These are phyloP conservation scores for Ogataea zsoltii DNA, from an alignment of 805 yeast species.

Conservation along the genomic window DNA sequence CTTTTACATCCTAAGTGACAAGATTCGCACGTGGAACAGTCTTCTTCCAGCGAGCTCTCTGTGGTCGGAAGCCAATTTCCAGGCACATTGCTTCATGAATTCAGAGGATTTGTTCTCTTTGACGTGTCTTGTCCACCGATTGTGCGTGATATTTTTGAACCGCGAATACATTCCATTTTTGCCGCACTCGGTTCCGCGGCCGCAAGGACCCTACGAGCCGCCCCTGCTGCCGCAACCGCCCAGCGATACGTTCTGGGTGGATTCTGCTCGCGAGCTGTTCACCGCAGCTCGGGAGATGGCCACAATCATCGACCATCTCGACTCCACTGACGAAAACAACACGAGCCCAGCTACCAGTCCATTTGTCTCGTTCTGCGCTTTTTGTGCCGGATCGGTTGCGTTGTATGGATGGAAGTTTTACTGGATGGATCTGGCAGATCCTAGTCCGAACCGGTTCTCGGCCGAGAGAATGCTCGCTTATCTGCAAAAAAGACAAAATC, in stretches of 20 bases:
- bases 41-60: conserved; percentile 1
- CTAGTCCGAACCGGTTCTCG: background rate
- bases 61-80: conserved; percentile 7
- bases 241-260: conserved; percentile 1
- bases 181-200: conserved; percentile 10
- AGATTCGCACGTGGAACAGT: background rate
- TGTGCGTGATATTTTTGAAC: conserved; percentile 7
- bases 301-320: conserved; percentile 1
- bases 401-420: conserved; percentile 11
- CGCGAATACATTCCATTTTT: conserved; percentile 14
- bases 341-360: conserved; percentile 5
- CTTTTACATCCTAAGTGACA: background rate
- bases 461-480: conserved; percentile 3
- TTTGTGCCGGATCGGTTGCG: conserved; percentile 6
- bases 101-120: conserved; percentile 2
- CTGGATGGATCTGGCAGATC: conserved; percentile 11
- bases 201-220: conserved; percentile 11
- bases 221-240: conserved; percentile 14
- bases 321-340: conserved; percentile 2
- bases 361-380: conserved; percentile 9
- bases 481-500: background rate
- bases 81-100: conserved; percentile 2
- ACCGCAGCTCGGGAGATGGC: conserved; percentile 11
- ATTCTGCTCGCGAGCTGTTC: background rate
- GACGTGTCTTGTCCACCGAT: conserved; percentile 4